Base-by-base conservation (phyloP, 2,329 filamentous ascomycete genomes). In the Chaetomium sp. region DNA sequence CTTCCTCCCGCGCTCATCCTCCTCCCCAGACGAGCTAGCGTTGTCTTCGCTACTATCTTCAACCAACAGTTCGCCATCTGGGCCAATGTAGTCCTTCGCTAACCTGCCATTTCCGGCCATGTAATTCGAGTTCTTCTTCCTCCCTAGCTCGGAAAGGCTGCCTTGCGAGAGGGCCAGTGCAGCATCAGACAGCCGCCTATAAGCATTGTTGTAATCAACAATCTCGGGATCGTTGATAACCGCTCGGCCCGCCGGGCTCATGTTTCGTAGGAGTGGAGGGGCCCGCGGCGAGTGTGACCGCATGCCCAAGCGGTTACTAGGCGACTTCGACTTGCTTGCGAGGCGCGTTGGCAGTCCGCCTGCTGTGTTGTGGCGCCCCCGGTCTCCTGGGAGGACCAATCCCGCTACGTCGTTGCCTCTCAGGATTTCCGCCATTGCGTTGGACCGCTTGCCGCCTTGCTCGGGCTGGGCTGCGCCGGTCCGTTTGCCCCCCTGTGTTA, bases 141-240 rank as follows among this genome's bases (percentile, higher is more conserved):
- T 75, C 14, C 84, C 79, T 27, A 89, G 73, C 50, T 77, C 74
- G 6, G 85, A 78, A 36, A 92, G 71, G 50, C 76, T 80, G 34
- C 87, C 85, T 14, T 81, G 78, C 5, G 85, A 84, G 35, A 78
- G 78, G 3, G 82, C 76, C 44, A 91, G 71, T 50, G 85, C 84
- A 9, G 86, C 86, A 66, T 91, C 86, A 1, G 87, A 89, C 14
- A 91, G 72, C 56, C 82, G 80, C 50, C 85, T 78, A 66, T 91
- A 89, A 4, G 87, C 85, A 60, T 76, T 86, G 56, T 79, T 82
- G 70, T 88, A 80, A 66, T 91, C 86, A 51, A 90, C 73, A 1
- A 80, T 68, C 47, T 80, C 78, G 9, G 82, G 84, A 53, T 83
- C 82, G 43, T 82, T 79, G 3, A 87, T 75, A 45, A 82, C 61